Evolutionary conservation across 345 rosid species (phyloP).

Genomic region (Physaria fendleri): DNA sequence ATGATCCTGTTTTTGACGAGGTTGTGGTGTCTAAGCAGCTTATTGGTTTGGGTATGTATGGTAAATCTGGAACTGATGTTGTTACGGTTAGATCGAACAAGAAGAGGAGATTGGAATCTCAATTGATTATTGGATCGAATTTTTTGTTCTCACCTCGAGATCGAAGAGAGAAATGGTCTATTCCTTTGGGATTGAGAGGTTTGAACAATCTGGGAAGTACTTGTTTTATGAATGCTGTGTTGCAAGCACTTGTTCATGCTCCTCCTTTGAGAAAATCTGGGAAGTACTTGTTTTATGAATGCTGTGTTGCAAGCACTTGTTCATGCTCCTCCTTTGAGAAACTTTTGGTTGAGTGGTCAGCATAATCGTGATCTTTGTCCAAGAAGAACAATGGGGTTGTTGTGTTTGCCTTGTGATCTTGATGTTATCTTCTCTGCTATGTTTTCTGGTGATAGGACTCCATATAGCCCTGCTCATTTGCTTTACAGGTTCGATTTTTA

Average conservation of each 20-base stretch:
- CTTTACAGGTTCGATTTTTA: constrained; percentile 62
- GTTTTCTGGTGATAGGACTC: constrained; percentile 67
- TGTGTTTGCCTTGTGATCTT: constrained; percentile 77
- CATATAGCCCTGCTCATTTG: constrained; percentile 86
- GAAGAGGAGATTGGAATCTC: constrained; percentile 53
- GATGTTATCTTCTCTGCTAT: constrained; percentile 60
- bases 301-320: constrained; percentile 85
- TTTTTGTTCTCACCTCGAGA: constrained; percentile 40
- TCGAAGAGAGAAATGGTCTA: constrained; percentile 56
- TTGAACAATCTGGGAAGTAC: constrained; percentile 84
- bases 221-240: constrained; percentile 88
- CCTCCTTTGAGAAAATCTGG: constrained; percentile 79
- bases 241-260: constrained; percentile 83
- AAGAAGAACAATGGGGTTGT: constrained; percentile 30
- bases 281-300: constrained; percentile 86
- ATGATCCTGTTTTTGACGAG: constrained; percentile 77
- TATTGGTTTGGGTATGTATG: constrained; percentile 28
- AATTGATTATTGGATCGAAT: constrained; percentile 40
- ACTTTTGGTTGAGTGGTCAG: constrained; percentile 68
- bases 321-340: constrained; percentile 76
- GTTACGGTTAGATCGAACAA: constrained; percentile 48
- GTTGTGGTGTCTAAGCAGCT: constrained; percentile 49
- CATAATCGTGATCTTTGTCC: constrained; percentile 59
- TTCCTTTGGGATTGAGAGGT: constrained; percentile 78
- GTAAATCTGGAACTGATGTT: constrained; percentile 33